Percentiles rank a stretch among this genome's conserved stretches.
phyloP scores from a whole-genome alignment of 1,139 yeast species.

The Barnettozyma hawaiiensis region DNA sequence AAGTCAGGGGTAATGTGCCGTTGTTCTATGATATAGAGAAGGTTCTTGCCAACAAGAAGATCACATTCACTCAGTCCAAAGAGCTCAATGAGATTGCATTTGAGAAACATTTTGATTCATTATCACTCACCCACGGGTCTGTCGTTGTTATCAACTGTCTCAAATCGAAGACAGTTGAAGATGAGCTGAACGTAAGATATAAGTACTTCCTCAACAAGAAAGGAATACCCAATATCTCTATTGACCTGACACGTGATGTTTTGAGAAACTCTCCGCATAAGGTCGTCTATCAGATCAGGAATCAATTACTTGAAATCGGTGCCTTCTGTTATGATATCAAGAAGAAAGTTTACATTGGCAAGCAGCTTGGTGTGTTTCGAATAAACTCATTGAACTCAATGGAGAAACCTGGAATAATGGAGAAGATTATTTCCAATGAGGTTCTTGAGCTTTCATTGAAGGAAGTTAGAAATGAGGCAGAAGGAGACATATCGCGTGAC shows the following conservation, averaged over 20 bases:
- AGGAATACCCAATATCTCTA: slow-evolving; percentile 28
- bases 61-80: slow-evolving; percentile 51
- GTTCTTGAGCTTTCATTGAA: slow-evolving; percentile 54
- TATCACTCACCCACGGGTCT: slow-evolving; percentile 57
- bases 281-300: slow-evolving; percentile 34
- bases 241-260: slow-evolving; percentile 30
- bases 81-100: slow-evolving; percentile 65
- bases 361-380: slow-evolving; percentile 64
- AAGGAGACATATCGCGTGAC: not conserved
- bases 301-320: slow-evolving; percentile 53
- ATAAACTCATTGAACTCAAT: slow-evolving; percentile 64
- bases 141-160: slow-evolving; percentile 55
- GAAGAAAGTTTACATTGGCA: slow-evolving; percentile 47
- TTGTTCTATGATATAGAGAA: slow-evolving; percentile 52
- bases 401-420: slow-evolving; percentile 54
- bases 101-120: slow-evolving; percentile 53
- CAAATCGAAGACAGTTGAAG: slow-evolving; percentile 35
- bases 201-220: slow-evolving; percentile 27
- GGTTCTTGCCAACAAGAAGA: slow-evolving; percentile 44
- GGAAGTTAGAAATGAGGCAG: slow-evolving; percentile 37
- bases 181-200: slow-evolving; percentile 34
- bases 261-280: slow-evolving; percentile 36
- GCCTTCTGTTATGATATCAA: slow-evolving; percentile 55
- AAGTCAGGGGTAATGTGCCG: slow-evolving; percentile 66
- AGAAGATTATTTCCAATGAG: slow-evolving; percentile 54